Conservation (phyloP, 306 rosid genomes). For the Oemleria cerasiformis region DNA sequence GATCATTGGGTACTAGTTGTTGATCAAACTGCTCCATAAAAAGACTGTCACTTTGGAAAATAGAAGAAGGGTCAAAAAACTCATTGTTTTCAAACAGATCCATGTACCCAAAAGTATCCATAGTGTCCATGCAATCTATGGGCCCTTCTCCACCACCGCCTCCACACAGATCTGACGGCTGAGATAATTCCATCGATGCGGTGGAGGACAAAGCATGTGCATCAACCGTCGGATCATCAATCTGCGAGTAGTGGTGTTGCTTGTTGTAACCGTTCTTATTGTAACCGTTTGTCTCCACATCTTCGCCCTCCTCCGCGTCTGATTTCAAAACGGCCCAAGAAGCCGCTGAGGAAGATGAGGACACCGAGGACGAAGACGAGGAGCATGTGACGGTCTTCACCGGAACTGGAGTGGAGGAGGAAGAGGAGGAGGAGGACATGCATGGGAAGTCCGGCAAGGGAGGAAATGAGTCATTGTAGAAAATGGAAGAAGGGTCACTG, state of each 20-base stretch:
- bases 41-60: conserved; percentile 49
- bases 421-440: conserved; percentile 87
- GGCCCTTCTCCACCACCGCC: neutral
- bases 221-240: neutral
- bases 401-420: conserved; percentile 49
- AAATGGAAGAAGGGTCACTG: conserved; percentile 49
- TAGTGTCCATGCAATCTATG: conserved; percentile 52
- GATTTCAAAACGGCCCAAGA: conserved; percentile 73
- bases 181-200: conserved; percentile 63
- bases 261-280: conserved; percentile 9
- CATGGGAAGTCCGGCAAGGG: conserved; percentile 80
- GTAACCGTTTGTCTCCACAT: conserved; percentile 22
- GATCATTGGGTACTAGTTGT: neutral
- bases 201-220: conserved; percentile 44
- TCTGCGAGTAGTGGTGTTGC: neutral
- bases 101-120: conserved; percentile 82
- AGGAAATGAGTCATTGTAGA: conserved; percentile 69
- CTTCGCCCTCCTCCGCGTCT: conserved; percentile 47
- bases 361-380: conserved; percentile 43
- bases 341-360: conserved; percentile 61
- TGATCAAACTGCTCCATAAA: conserved; percentile 35
- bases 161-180: conserved; percentile 6
- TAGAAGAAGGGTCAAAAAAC: conserved; percentile 54
- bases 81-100: conserved; percentile 62
- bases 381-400: conserved; percentile 42